Conservation (phyloP, 768 basidiomycete genomes). For the Pleurotus citrinopileatus region DNA sequence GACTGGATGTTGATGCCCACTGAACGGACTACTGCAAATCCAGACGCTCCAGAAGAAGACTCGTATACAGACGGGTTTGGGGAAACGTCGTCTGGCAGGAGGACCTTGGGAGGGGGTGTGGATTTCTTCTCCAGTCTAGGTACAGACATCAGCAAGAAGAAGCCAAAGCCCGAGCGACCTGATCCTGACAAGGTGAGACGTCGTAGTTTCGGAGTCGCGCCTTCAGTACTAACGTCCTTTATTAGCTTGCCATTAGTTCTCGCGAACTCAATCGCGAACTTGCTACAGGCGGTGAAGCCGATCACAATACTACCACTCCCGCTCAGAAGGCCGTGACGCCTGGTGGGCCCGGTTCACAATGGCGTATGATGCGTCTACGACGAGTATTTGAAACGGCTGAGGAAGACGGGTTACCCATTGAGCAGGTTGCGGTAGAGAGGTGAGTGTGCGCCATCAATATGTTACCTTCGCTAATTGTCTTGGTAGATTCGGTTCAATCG, state of each 20-base stretch:
- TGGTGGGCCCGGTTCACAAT: slow-evolving; percentile 90
- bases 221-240: slow-evolving; percentile 7
- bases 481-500: slow-evolving; percentile 64
- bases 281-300: slow-evolving; percentile 37
- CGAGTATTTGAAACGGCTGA: slow-evolving; percentile 88
- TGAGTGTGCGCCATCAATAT: not conserved
- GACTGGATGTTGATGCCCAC: slow-evolving; percentile 81
- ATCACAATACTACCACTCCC: slow-evolving; percentile 37
- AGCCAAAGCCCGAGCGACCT: slow-evolving; percentile 52
- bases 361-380: slow-evolving; percentile 97
- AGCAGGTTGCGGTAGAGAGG: slow-evolving; percentile 83
- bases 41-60: slow-evolving; percentile 37
- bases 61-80: slow-evolving; percentile 67
- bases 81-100: slow-evolving; percentile 39
- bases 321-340: slow-evolving; percentile 56
- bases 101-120: slow-evolving; percentile 54
- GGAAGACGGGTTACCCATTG: slow-evolving; percentile 71
- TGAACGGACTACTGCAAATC: slow-evolving; percentile 32
- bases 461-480: not conserved
- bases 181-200: slow-evolving; percentile 68
- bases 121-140: slow-evolving; percentile 93
- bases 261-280: slow-evolving; percentile 64
- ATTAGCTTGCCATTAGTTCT: slow-evolving; percentile 57
- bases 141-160: slow-evolving; percentile 67
- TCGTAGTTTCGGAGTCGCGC: not conserved